Conservation (phyloP, 2,329 filamentous ascomycete species). For the Phialophora macrospora region DNA sequence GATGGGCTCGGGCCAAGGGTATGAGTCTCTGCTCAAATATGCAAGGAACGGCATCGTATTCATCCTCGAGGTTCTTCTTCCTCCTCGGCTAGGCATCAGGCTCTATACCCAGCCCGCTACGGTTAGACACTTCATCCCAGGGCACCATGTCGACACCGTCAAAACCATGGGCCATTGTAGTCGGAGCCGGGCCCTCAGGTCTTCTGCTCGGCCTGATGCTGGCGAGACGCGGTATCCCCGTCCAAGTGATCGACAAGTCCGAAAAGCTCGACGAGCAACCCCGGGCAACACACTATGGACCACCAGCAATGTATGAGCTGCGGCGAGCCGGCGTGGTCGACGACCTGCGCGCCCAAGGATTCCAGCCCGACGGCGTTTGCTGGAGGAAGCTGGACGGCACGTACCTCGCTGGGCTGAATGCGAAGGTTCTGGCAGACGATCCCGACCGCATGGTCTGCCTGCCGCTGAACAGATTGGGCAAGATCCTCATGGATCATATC, state of each 20-base stretch:
- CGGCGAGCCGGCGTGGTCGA: conserved; percentile 63
- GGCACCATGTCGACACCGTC: neutral
- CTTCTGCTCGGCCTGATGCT: conserved; percentile 43
- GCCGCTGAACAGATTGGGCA: conserved; percentile 51
- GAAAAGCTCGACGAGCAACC: conserved; percentile 63
- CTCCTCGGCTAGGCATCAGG: neutral
- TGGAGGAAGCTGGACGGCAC: conserved; percentile 52
- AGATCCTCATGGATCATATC: conserved; percentile 50
- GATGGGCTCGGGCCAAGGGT: neutral
- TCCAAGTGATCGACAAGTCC: conserved; percentile 57
- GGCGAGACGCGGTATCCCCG: conserved; percentile 42
- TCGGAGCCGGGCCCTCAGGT: conserved; percentile 45
- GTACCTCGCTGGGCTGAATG: conserved; percentile 43
- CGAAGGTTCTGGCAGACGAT: conserved; percentile 39
- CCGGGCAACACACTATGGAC: conserved; percentile 67
- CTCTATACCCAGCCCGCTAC: neutral
- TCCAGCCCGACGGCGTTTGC: conserved; percentile 50
- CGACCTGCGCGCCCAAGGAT: conserved; percentile 52
- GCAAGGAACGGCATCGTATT: neutral
- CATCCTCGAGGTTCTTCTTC: neutral
- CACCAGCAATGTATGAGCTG: conserved; percentile 63
- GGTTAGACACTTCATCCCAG: neutral
- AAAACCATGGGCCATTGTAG: conserved; percentile 39
- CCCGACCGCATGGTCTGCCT: conserved; percentile 51
- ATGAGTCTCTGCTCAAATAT: neutral